Evolutionary conservation across 2,329 filamentous ascomycete species (phyloP).

Genomic region (Penicillium hesseltinei): DNA sequence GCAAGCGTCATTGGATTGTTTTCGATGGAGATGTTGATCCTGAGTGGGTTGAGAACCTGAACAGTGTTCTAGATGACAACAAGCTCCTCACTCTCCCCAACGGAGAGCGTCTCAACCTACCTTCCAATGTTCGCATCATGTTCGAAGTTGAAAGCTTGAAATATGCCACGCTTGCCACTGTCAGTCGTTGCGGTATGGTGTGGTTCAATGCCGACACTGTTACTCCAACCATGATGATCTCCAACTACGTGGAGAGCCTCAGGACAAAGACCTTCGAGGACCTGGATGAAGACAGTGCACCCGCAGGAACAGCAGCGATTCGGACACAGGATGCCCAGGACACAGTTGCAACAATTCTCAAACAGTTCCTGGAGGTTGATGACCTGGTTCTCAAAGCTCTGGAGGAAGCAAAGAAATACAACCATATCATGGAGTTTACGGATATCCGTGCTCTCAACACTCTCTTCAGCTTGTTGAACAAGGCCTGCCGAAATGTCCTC

Average conservation of each 20-base stretch:
- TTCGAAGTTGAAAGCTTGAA: constrained; percentile 98
- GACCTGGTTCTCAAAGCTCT: constrained; percentile 78
- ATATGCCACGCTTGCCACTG: constrained; percentile 96
- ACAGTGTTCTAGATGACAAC: constrained; percentile 99
- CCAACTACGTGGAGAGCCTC: constrained; percentile 83
- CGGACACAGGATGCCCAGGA: constrained; percentile 77
- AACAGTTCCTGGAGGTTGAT: constrained; percentile 71
- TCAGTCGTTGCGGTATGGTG: constrained; percentile 99
- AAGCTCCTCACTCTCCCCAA: constrained; percentile 96
- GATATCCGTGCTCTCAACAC: constrained; percentile 86
- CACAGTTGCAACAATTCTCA: constrained; percentile 75
- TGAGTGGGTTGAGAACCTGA: constrained; percentile 99
- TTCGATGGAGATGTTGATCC: constrained; percentile 99
- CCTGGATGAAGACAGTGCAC: constrained; percentile 84
- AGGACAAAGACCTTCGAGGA: constrained; percentile 86
- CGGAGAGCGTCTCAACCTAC: constrained; percentile 93
- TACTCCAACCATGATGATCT: constrained; percentile 85
- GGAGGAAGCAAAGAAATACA: constrained; percentile 71
- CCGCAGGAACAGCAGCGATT: constrained; percentile 70
- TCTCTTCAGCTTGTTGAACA: constrained; percentile 92
- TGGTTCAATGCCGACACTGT: constrained; percentile 99
- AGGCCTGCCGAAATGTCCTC: constrained; percentile 84
- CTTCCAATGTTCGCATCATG: constrained; percentile 96
- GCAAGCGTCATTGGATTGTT: constrained; percentile 98
- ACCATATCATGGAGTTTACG: constrained; percentile 99